Percentiles rank a stretch among this genome's conserved stretches.
Evolutionary conservation across 2,329 filamentous ascomycete genomes (phyloP).

Genomic region (Talaromyces sp.): DNA sequence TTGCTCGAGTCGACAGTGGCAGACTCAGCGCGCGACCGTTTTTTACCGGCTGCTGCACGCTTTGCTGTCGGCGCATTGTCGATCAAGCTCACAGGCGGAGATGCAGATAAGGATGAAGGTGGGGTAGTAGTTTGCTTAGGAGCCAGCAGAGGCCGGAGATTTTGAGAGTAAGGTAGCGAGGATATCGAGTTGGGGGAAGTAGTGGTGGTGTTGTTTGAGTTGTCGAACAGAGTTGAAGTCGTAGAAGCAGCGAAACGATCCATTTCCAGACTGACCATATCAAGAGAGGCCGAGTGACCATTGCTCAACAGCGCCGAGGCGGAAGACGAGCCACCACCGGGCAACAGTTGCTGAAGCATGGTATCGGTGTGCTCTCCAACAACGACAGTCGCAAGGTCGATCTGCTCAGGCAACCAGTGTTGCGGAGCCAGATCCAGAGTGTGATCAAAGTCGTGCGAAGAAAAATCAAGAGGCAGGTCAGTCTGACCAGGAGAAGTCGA

Average conservation of each 20-base stretch:
- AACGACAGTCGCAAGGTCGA: neutral
- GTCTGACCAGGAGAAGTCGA: neutral
- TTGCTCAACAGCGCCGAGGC: neutral
- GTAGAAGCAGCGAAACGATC: slow-evolving; percentile 6
- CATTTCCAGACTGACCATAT: slow-evolving; percentile 5
- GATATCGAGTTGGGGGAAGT: slow-evolving; percentile 4
- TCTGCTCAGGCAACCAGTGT: neutral
- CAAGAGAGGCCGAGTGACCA: neutral
- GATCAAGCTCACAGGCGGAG: slow-evolving; percentile 2
- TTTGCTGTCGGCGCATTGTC: neutral
- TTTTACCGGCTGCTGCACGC: neutral
- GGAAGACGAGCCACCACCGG: neutral
- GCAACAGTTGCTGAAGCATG: neutral
- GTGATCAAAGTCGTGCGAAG: neutral
- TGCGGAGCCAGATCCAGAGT: neutral
- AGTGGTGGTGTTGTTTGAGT: neutral
- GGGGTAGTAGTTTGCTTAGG: slow-evolving; percentile 6
- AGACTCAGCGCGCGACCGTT: slow-evolving; percentile 7
- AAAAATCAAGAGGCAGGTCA: slow-evolving; percentile 6
- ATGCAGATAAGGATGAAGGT: neutral
- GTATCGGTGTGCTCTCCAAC: neutral
- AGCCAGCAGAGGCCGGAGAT: slow-evolving; percentile 7
- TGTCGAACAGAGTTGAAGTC: neutral
- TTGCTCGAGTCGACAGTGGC: slow-evolving; percentile 6
- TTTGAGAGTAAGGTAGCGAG: slow-evolving; percentile 1